Evolutionary conservation across 2,329 filamentous ascomycete species (phyloP).

Genomic region (Chrysosporium keratinophilum): DNA sequence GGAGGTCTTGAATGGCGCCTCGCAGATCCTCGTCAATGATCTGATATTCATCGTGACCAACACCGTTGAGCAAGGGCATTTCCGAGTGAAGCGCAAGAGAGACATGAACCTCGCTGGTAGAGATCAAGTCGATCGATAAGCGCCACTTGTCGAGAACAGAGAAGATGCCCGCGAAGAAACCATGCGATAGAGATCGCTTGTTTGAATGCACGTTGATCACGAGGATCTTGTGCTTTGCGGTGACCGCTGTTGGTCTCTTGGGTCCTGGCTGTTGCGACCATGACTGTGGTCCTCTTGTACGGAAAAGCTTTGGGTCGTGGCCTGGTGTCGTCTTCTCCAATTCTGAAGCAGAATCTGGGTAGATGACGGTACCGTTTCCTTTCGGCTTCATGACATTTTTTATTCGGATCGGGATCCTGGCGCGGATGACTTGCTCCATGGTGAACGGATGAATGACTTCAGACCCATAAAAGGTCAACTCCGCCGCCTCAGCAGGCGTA

Average conservation of each 20-base stretch:
- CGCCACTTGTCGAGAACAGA: conserved; percentile 76
- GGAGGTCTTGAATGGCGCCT: conserved; percentile 59
- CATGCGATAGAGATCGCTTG: conserved; percentile 89
- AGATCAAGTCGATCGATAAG: conserved; percentile 91
- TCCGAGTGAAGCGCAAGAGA: conserved; percentile 92
- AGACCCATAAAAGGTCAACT: conserved; percentile 86
- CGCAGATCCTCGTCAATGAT: conserved; percentile 55
- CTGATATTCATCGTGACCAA: conserved; percentile 39
- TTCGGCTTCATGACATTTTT: conserved; percentile 61
- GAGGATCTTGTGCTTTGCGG: conserved; percentile 92
- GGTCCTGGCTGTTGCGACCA: conserved; percentile 47
- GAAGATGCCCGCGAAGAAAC: conserved; percentile 91
- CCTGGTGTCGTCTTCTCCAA: conserved; percentile 42
- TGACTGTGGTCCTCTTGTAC: conserved; percentile 38
- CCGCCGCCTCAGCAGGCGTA: conserved; percentile 87
- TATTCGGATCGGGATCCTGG: conserved; percentile 56
- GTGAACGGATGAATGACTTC: conserved; percentile 98
- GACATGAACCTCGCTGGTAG: conserved; percentile 91
- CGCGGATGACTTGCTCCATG: conserved; percentile 78
- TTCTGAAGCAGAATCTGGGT: conserved; percentile 58
- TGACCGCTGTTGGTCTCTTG: conserved; percentile 77
- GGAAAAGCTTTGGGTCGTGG: conserved; percentile 48
- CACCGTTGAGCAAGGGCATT: conserved; percentile 43
- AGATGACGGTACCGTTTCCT: conserved; percentile 53
- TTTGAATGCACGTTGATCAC: conserved; percentile 98